Conservation (phyloP, 495 filamentous ascomycete genomes). For the Apiosordaria backusii region DNA sequence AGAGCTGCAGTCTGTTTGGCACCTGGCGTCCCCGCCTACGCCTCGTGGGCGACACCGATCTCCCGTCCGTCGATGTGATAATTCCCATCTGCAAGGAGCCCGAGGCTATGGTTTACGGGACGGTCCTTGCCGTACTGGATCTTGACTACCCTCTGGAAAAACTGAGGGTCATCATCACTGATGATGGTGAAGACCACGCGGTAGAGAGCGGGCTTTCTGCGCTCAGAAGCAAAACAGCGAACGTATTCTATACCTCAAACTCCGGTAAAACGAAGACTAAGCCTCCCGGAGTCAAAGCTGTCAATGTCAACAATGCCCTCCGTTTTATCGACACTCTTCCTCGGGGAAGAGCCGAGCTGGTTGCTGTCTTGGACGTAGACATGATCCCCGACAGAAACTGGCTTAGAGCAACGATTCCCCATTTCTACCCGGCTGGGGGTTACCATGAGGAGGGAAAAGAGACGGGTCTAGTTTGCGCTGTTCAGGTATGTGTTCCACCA, state of each 20-base stretch:
- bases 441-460: background rate
- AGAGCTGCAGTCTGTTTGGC: background rate
- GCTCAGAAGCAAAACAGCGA: background rate
- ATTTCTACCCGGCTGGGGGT: background rate
- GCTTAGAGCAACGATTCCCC: background rate
- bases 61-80: background rate
- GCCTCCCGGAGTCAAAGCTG: background rate
- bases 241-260: background rate
- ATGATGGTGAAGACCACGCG: background rate
- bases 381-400: background rate
- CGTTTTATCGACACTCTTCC: background rate
- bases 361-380: background rate
- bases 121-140: background rate
- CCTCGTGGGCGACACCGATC: background rate
- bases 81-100: background rate
- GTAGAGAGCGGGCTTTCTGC: background rate
- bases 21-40: background rate
- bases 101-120: background rate
- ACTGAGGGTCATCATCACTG: background rate
- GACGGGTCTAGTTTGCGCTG: background rate
- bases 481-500: background rate
- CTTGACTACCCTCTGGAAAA: background rate
- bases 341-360: background rate
- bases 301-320: background rate
- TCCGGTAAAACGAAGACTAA: background rate